phyloP scores from a whole-genome alignment of 1,139 yeast species.

The Arxiozyma telluris region DNA sequence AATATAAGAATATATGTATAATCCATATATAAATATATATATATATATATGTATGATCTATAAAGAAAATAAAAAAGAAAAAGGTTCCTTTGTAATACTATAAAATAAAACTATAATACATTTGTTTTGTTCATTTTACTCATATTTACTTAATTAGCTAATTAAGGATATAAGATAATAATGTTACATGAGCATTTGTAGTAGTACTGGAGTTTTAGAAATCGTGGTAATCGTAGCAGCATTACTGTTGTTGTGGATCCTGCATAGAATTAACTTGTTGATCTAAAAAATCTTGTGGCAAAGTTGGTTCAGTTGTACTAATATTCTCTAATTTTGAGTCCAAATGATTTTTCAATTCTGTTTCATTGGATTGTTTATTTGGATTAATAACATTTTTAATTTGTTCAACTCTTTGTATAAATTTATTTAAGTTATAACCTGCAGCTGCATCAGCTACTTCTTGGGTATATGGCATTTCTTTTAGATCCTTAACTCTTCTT shows the following conservation, averaged over 20 bases:
- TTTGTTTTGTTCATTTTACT: not conserved
- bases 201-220: slow-evolving; percentile 22
- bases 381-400: slow-evolving; percentile 34
- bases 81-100: too few species aligned
- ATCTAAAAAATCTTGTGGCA: slow-evolving; percentile 14
- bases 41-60: not conserved
- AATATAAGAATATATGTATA: too few species aligned
- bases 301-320: slow-evolving; percentile 28
- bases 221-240: not conserved
- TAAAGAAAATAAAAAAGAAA: too few species aligned
- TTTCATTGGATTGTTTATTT: slow-evolving; percentile 25
- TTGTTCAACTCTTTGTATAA: slow-evolving; percentile 51
- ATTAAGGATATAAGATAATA: not conserved
- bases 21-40: not conserved
- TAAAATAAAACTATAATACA: too few species aligned
- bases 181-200: not conserved
- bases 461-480: slow-evolving; percentile 72
- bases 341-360: slow-evolving; percentile 22
- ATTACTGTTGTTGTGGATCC: not conserved
- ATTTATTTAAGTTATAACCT: slow-evolving; percentile 65
- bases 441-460: slow-evolving; percentile 88
- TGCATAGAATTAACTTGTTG: not conserved
- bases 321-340: slow-evolving; percentile 21
- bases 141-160: not conserved
- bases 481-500: slow-evolving; percentile 70